phyloP scores from a whole-genome alignment of 2,329 filamentous ascomycete genomes.

The Aspergillus ochraceoroseus region DNA sequence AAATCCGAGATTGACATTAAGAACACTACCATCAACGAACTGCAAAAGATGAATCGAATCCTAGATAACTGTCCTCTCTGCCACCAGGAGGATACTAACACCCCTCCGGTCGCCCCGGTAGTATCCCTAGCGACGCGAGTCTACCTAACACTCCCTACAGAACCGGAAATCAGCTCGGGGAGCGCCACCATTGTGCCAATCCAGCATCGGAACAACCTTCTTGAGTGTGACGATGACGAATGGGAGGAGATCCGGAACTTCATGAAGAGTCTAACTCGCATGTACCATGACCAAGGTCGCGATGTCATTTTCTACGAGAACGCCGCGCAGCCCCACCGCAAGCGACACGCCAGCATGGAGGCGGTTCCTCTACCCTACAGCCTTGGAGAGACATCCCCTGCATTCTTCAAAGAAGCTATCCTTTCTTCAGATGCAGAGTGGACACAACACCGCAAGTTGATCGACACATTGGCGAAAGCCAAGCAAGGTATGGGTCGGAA shows the following conservation, averaged over 20 bases:
- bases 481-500: slow-evolving; percentile 64
- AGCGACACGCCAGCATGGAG: slow-evolving; percentile 77
- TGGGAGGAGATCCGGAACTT: slow-evolving; percentile 99
- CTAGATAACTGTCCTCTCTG: slow-evolving; percentile 87
- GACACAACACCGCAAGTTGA: slow-evolving; percentile 90
- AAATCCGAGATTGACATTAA: slow-evolving; percentile 84
- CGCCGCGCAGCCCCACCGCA: slow-evolving; percentile 72
- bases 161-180: slow-evolving; percentile 78
- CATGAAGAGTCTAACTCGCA: slow-evolving; percentile 90
- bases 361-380: slow-evolving; percentile 85
- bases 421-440: slow-evolving; percentile 84
- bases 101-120: slow-evolving; percentile 76
- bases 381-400: slow-evolving; percentile 84
- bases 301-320: slow-evolving; percentile 98
- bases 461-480: slow-evolving; percentile 66
- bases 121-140: slow-evolving; percentile 80
- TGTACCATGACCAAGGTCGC: slow-evolving; percentile 90
- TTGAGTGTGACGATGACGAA: slow-evolving; percentile 98
- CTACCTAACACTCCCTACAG: slow-evolving; percentile 81
- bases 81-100: slow-evolving; percentile 76
- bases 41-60: slow-evolving; percentile 80
- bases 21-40: slow-evolving; percentile 79
- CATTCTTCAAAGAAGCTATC: slow-evolving; percentile 94
- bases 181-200: slow-evolving; percentile 86
- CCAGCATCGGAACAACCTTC: slow-evolving; percentile 77